Base-by-base conservation (phyloP, 164 flowering plant genomes). In the Aristolochia californica region DNA sequence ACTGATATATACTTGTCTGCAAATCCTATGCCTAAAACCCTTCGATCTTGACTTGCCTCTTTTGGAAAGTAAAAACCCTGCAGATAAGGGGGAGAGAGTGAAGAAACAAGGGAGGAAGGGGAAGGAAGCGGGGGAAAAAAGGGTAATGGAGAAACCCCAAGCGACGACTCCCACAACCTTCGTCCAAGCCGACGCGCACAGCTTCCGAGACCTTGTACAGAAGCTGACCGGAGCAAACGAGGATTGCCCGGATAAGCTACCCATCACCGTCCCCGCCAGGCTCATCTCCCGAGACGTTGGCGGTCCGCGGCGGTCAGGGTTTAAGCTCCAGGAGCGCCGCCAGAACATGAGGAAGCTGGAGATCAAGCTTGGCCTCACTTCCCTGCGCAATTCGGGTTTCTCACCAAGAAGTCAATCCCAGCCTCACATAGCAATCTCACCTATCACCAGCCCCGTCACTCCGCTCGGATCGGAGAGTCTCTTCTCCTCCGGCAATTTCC, bases 241-340 rank as follows among this genome's bases (percentile, higher is more conserved):
- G 2, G 70, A 71, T 64, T 26, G 66, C 10, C 50, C 65, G 10
- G 72, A 69, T 18, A 77, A 73, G 58, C 73, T 72, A 20, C 78
- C 78, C 1, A 58, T 69, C 43, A 70, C 78, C 21, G 45, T 60
- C 50, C 76, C 71, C 0, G 50, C 78, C 4, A 62, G 72, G 20
- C 56, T 40, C 26, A 14, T 65, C 65, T 30, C 26, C 27, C 48
- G 25, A 5, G 72, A 67, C 45, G 34, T 60, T 2, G 68, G 68
- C 44, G 77, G 71, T 5, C 80, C 78, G 2, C 78, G 79, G 5
- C 67, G 78, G 30, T 70, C 78, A 5, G 63, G 69, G 2, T 78
- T 76, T 66, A 80, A 80, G 67, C 80, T 80, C 56, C 77, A 80
- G 40, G 82, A 80, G 51, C 62, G 84, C 24, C 61, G 84, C 16